Evolutionary conservation across 2,329 filamentous ascomycete species (phyloP).

Genomic region (Escovopsis sp.): DNA sequence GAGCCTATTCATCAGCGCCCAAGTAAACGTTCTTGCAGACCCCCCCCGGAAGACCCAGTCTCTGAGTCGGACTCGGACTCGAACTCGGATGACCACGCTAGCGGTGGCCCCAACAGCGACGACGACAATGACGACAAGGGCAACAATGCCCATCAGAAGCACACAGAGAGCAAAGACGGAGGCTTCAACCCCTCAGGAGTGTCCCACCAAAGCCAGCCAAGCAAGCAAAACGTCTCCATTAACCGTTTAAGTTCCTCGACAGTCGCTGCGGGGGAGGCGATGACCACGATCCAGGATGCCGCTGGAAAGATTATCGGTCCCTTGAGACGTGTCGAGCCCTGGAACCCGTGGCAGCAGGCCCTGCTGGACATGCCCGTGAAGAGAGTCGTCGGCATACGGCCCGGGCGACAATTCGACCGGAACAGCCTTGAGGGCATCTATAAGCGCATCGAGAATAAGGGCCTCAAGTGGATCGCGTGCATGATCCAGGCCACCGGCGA

Average conservation of each 20-base stretch:
- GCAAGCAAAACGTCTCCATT: too few relatives aligned
- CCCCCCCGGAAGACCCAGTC: too few relatives aligned
- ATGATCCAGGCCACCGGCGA: slow-evolving; percentile 35
- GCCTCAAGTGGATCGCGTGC: slow-evolving; percentile 30
- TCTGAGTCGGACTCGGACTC: too few relatives aligned
- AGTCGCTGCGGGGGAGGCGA: slow-evolving; percentile 4
- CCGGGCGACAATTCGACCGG: slow-evolving; percentile 24
- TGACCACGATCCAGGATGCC: slow-evolving; percentile 22
- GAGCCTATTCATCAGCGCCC: too few relatives aligned
- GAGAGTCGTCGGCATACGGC: slow-evolving; percentile 26
- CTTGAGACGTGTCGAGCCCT: slow-evolving; percentile 20
- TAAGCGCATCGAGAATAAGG: slow-evolving; percentile 25
- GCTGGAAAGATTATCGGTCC: slow-evolving; percentile 23
- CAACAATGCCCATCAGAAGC: slow-evolving; percentile 6
- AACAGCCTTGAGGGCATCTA: slow-evolving; percentile 25
- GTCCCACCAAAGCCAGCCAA: not conserved
- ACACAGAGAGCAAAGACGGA: too few relatives aligned
- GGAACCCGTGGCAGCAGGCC: slow-evolving; percentile 25
- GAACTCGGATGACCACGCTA: too few relatives aligned
- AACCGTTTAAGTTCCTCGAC: too few relatives aligned
- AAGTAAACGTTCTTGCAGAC: too few relatives aligned
- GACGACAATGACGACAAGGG: slow-evolving; percentile 2
- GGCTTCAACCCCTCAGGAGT: slow-evolving; percentile 7
- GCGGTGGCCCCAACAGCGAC: slow-evolving; percentile 7
- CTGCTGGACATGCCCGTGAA: slow-evolving; percentile 23